Base-by-base conservation (phyloP, 2,329 filamentous ascomycete genomes). In the Aspergillus awamori region DNA sequence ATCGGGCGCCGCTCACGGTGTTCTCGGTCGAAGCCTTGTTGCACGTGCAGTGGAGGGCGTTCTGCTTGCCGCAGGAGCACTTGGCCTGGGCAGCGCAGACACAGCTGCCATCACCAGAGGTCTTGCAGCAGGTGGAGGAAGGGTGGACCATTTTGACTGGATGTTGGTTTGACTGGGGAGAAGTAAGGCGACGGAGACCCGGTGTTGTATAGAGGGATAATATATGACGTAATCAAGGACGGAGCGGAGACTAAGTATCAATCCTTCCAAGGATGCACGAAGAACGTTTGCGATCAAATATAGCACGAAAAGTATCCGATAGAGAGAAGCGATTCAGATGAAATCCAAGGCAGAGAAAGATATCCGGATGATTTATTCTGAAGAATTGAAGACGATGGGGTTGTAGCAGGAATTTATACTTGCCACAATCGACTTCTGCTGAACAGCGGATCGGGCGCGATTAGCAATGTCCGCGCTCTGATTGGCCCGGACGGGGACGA, bases 1-100 rank as follows among this genome's bases (percentile, higher is more conserved):
- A 97, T 69, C 91, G 84, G 41, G 91, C 84, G 6, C 92, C 92
- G 6, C 82, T 77, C 59, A 91, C 75, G 43, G 80, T 80, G 83
- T 97, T 97, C 83, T 97, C 93, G 15, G 82, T 79, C 4, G 83
- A 66, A 4, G 93, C 85, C 78, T 92, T 93, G 71, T 87, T 87
- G 81, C 94, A 97, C 64, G 83, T 90, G 86, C 94, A 98, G 76
- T 93, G 84, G 53, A 97, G 87, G 53, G 94, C 94, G 4, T 88
- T 86, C 75, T 95, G 86, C 82, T 97, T 88, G 74, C 94, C 94
- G 77, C 94, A 98, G 15, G 92, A 96, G 86, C 93, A 97, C 63
- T 79, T 86, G 64, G 86, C 84, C 69, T 87, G 83, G 57, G 81
- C 78, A 41, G 84, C 83, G 69, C 84, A 86, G 67, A 83, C 82